phyloP scores from a whole-genome alignment of 257 asterid genomes.

The Solanum etuberosum region DNA sequence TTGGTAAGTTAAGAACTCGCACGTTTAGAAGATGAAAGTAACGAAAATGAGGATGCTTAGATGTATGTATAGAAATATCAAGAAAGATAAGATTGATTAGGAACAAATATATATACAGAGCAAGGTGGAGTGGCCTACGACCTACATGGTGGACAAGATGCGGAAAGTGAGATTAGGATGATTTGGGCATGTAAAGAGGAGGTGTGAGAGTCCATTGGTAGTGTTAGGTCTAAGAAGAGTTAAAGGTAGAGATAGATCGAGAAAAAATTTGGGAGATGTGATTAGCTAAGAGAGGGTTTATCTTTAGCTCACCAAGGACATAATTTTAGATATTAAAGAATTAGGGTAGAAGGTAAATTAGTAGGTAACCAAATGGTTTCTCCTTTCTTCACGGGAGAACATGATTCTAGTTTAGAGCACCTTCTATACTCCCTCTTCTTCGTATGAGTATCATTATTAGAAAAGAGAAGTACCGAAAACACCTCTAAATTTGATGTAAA shows the following conservation, averaged over 20 bases:
- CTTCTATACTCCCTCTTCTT: background rate
- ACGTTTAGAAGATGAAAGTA: background rate
- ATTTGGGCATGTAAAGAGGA: background rate
- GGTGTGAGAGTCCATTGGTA: rapidly evolving
- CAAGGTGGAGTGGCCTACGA: background rate
- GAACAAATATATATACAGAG: background rate
- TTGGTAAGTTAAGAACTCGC: background rate
- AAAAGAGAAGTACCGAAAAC: background rate
- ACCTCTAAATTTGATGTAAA: background rate
- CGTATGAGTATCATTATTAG: background rate
- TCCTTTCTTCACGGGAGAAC: background rate
- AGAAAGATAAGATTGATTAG: background rate
- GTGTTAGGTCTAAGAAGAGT: background rate
- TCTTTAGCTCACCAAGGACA: background rate
- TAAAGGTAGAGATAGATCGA: background rate
- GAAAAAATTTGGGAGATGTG: background rate
- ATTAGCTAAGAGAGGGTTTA: background rate
- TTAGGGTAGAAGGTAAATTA: background rate
- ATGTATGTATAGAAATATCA: background rate
- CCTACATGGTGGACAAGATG: background rate
- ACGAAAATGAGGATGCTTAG: background rate
- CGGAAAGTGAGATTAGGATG: background rate
- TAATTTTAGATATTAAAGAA: background rate
- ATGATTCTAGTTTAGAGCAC: background rate
- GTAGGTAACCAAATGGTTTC: background rate